Conservation (phyloP, 2,329 filamentous ascomycete species). For the Fusarium napiforme region DNA sequence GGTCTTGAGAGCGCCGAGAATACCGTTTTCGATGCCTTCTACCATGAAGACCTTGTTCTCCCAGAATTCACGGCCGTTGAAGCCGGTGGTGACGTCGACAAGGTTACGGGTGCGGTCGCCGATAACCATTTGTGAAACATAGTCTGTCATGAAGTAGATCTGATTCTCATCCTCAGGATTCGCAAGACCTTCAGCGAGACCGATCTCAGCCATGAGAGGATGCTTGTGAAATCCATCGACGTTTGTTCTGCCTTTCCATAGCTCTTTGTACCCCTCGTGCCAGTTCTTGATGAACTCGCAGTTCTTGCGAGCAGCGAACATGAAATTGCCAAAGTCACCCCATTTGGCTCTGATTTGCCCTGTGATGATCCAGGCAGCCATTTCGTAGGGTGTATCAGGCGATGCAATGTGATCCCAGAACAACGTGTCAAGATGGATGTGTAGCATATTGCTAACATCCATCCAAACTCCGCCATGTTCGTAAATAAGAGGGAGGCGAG, state of each 20-base stretch:
- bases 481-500: constrained; percentile 56
- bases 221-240: constrained; percentile 47
- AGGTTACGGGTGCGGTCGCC: constrained; percentile 50
- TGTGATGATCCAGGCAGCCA: constrained; percentile 49
- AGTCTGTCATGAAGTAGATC: constrained; percentile 49
- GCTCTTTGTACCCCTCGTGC: constrained; percentile 51
- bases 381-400: constrained; percentile 50
- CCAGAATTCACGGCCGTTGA: constrained; percentile 49
- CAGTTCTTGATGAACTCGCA: constrained; percentile 57
- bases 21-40: constrained; percentile 47
- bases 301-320: constrained; percentile 55
- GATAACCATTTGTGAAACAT: constrained; percentile 52
- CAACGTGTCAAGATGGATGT: constrained; percentile 54
- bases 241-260: constrained; percentile 51
- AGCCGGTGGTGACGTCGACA: constrained; percentile 45
- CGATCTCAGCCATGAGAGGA: constrained; percentile 47
- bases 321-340: constrained; percentile 54
- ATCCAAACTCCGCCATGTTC: constrained; percentile 57
- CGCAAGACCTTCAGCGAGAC: constrained; percentile 45
- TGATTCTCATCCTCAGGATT: constrained; percentile 21
- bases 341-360: constrained; percentile 49
- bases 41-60: constrained; percentile 48
- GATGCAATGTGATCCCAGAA: constrained; percentile 56
- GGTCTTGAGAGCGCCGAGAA: constrained; percentile 48
- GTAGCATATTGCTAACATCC: constrained; percentile 55